Evolutionary conservation across 2,329 filamentous ascomycete genomes (phyloP), one percentile per base, ranked within the genome.

Genomic region (Chaetomiaceae sp.): DNA sequence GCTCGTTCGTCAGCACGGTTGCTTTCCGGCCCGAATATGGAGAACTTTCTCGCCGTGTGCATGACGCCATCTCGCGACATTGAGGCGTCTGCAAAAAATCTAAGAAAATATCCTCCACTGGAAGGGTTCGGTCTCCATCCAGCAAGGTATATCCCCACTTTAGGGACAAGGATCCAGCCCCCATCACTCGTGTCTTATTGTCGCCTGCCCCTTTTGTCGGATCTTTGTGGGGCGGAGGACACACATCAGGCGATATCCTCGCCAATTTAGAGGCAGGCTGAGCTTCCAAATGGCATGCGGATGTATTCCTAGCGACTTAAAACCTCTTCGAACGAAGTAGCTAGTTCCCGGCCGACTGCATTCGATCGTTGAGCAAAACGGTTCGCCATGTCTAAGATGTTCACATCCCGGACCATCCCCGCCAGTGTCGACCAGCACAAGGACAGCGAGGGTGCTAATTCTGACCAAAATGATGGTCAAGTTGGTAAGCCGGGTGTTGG

Each of bases 11-110:
- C 32, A 17, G 17, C 30, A 11, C 14, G n/a, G 11, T 34, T 15
- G 22, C 22, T 24, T 24, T 5, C 22, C 22, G 22, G 22, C 22
- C 22, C 50, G 75, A 75, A 9, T 27, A 30, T 43, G 33, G 38
- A 42, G 45, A 42, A 24, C 30, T 42, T 42, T 46, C 14, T 27
- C 24, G 32, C 15, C 15, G 20, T 41, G 27, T 15, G 12, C 17
- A 50, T 50, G 43, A 47, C 48, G 49, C 42, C 45, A 51, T 33
- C 45, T 48, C 45, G 48, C 49, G 49, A 51, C 45, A 51, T 48
- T 27, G 17, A 22, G 8, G 14, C 29, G 9, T 27, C 26, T 42
- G 17, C 11, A 17, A 19, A 30, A 48, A 34, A 18, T n/a, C 12
- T 7, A 26, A 32, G 26, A 35, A 24, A 6, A 32, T 43, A 41